These are phyloP conservation scores for Bipolaris cookei DNA, from an alignment of 2,329 filamentous ascomycete genomes.

Conservation along the genomic window DNA sequence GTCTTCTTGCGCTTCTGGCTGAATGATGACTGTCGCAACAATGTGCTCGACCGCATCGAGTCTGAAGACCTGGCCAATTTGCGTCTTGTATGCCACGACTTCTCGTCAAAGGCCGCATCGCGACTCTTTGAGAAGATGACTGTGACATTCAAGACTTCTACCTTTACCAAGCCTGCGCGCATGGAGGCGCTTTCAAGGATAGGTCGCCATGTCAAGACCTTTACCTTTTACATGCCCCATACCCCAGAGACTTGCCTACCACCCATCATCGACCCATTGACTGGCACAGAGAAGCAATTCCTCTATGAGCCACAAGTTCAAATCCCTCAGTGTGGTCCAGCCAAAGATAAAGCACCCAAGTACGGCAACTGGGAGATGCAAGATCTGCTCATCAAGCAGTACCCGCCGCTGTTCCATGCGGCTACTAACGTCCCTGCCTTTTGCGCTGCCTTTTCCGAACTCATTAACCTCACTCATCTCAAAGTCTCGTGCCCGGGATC, in stretches of 20 bases:
- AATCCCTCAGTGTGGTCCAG: constrained; percentile 62
- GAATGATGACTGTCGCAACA: constrained; percentile 55
- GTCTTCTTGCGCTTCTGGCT: constrained; percentile 59
- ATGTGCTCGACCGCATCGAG: constrained; percentile 52
- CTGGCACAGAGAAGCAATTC: constrained; percentile 79
- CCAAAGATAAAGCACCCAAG: constrained; percentile 69
- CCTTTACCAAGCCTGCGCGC: constrained; percentile 75
- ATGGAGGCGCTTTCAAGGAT: constrained; percentile 78
- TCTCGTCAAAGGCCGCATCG: constrained; percentile 72
- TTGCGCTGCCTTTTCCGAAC: constrained; percentile 71
- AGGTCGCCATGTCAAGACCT: constrained; percentile 77
- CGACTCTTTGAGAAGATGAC: constrained; percentile 72
- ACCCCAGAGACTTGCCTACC: constrained; percentile 80
- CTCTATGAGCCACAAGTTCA: constrained; percentile 76
- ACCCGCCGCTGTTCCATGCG: constrained; percentile 86
- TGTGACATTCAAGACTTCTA: constrained; percentile 73
- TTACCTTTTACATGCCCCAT: constrained; percentile 80
- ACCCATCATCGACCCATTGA: constrained; percentile 79
- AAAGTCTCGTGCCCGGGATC: constrained; percentile 79
- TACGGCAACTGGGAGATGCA: constrained; percentile 81
- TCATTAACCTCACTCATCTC: constrained; percentile 75
- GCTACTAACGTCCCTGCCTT: constrained; percentile 88
- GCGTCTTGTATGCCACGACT: constrained; percentile 72
- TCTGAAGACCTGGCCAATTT: constrained; percentile 56
- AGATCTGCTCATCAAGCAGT: constrained; percentile 83